phyloP scores from a whole-genome alignment of 2,329 filamentous ascomycete genomes.

The Diaporthe citriasiana region DNA sequence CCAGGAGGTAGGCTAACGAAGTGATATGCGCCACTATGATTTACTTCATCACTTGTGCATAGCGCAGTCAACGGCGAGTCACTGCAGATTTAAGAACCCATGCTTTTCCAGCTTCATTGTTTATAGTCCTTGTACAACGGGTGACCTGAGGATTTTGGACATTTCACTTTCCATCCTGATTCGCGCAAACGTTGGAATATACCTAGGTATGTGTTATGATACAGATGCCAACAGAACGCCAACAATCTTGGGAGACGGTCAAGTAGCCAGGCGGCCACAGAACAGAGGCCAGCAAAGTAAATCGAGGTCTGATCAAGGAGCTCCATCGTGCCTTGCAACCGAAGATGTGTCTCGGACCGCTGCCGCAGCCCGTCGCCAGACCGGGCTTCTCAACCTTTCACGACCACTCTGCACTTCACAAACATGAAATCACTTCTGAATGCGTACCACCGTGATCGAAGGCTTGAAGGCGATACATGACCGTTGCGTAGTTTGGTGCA shows the following conservation, averaged over 20 bases:
- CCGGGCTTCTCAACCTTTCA: not conserved
- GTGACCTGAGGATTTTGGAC: not conserved
- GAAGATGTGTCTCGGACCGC: too few relatives aligned
- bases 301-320: not conserved
- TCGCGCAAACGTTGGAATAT: too few relatives aligned
- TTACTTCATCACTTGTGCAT: not conserved
- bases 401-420: too few relatives aligned
- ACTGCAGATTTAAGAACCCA: not conserved
- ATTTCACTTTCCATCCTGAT: not conserved
- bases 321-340: not conserved
- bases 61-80: too few relatives aligned
- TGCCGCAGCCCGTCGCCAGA: too few relatives aligned
- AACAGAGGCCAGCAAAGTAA: not conserved
- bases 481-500: too few relatives aligned
- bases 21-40: not conserved
- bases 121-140: not conserved
- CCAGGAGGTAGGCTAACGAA: not conserved
- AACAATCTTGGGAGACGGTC: not conserved
- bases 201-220: too few relatives aligned
- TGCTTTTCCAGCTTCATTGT: not conserved
- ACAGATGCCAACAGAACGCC: not conserved
- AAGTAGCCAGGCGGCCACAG: not conserved
- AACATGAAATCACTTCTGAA: too few relatives aligned
- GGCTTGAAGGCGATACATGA: too few relatives aligned
- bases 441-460: not conserved